Conservation (phyloP, 1,284 basidiomycete genomes). For the Ustilago sp. region DNA sequence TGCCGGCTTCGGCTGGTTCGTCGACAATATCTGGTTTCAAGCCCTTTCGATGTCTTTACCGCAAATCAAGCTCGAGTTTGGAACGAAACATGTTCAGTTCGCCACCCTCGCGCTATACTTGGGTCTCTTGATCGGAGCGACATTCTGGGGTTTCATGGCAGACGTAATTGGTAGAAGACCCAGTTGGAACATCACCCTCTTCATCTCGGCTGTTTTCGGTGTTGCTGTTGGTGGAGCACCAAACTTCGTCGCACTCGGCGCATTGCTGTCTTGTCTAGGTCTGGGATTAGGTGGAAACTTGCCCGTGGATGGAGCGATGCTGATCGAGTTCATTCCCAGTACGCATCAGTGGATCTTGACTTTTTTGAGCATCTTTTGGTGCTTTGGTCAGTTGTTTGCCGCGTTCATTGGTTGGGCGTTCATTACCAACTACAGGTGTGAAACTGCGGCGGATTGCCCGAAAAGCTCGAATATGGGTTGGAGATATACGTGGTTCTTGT, state of each 20-base stretch:
- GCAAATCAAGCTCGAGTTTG: slow-evolving; percentile 60
- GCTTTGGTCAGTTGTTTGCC: slow-evolving; percentile 74
- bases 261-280: slow-evolving; percentile 74
- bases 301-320: slow-evolving; percentile 64
- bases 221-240: slow-evolving; percentile 74
- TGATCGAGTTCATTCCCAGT: slow-evolving; percentile 64
- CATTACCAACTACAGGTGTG: slow-evolving; percentile 72
- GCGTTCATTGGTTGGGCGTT: slow-evolving; percentile 69
- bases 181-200: slow-evolving; percentile 76
- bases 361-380: slow-evolving; percentile 78
- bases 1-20: slow-evolving; percentile 75
- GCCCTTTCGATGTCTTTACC: slow-evolving; percentile 62
- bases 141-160: slow-evolving; percentile 72
- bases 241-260: slow-evolving; percentile 73
- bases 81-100: slow-evolving; percentile 54
- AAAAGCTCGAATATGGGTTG: slow-evolving; percentile 75
- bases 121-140: slow-evolving; percentile 75
- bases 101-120: slow-evolving; percentile 74
- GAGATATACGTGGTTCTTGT: slow-evolving; percentile 75
- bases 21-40: slow-evolving; percentile 69
- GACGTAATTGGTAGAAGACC: slow-evolving; percentile 72
- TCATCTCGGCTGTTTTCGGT: slow-evolving; percentile 75
- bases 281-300: slow-evolving; percentile 75
- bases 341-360: slow-evolving; percentile 75
- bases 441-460: slow-evolving; percentile 70